Evolutionary conservation across 2,329 filamentous ascomycete species (phyloP), one percentile per base, ranked within the genome.

Genomic region (Massarina eburnea): DNA sequence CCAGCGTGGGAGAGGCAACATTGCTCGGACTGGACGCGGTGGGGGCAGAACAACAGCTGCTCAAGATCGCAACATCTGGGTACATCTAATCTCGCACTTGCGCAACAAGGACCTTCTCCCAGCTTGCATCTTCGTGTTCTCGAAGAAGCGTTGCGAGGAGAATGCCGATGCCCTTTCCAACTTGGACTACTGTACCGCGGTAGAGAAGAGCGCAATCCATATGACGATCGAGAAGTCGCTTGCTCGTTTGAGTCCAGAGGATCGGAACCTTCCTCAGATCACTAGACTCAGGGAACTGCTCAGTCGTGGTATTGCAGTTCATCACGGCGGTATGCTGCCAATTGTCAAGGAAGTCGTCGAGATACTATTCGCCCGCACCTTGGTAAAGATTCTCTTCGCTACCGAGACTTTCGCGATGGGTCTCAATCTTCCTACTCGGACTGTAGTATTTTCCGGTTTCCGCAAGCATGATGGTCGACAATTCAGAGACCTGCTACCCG

Each of bases 381-480:
- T 99, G 44, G 94, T 99, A 47, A 99, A 99, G 71, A 88, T 99
- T 3, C 80, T 99, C 2, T 99, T 99, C 63, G 94, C 94, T 0
- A 99, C 94, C 0, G 94, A 99, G 69, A 99, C 94, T 0, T 99
- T 99, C 70, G 94, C 94, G 27, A 99, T 99, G 91, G 94, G 94
- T 21, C 79, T 99, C 24, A 99, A 99, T 64, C 74, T 99, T 45
- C 94, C 94, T 0, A 99, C 94, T 1, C 82, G 94, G 55, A 99
- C 94, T 1, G 94, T 99, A 0, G 92, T 97, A 2, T 99, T 99
- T 70, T 97, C 94, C 9, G 94, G 94, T 8, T 96, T 94, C 71
- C 84, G 94, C 41, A 99, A 99, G 68, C 92, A 96, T 56, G 94
- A 99, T 63, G 94, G 94, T 5, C 88, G 94, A 58, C 83, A 83